Conservation (phyloP, 2,329 filamentous ascomycete species). For the Aspergillus brunneoviolaceus region DNA sequence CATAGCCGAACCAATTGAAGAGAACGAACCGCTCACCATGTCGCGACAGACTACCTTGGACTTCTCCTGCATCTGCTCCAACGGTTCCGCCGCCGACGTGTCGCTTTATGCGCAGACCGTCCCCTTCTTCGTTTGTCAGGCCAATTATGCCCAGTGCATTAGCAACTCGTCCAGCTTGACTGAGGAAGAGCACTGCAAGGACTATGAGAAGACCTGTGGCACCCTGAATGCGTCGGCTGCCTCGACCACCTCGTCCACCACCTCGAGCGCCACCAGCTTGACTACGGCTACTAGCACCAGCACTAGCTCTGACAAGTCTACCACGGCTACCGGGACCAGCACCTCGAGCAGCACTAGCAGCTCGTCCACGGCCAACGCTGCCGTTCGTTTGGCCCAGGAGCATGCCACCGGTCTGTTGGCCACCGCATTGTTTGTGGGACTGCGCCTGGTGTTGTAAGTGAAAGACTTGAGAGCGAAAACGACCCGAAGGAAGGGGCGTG, state of each 20-base stretch:
- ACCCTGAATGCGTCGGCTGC: slow-evolving; percentile 45
- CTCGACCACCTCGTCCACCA: slow-evolving; percentile 28
- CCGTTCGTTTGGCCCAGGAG: slow-evolving; percentile 48
- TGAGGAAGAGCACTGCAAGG: slow-evolving; percentile 49
- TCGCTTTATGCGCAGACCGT: slow-evolving; percentile 58
- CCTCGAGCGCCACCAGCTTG: slow-evolving; percentile 9
- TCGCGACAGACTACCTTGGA: slow-evolving; percentile 47
- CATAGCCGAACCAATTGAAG: background rate
- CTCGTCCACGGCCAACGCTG: slow-evolving; percentile 38
- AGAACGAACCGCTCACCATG: background rate
- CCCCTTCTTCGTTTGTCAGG: slow-evolving; percentile 60
- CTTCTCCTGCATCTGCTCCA: slow-evolving; percentile 59
- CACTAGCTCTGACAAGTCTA: slow-evolving; percentile 19
- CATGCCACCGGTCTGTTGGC: slow-evolving; percentile 55
- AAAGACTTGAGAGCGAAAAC: background rate
- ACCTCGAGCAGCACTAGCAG: slow-evolving; percentile 24
- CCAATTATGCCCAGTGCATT: slow-evolving; percentile 52
- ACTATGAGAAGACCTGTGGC: slow-evolving; percentile 52
- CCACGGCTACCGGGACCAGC: slow-evolving; percentile 34
- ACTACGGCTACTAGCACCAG: slow-evolving; percentile 20
- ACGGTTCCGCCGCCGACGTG: slow-evolving; percentile 57
- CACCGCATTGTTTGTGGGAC: slow-evolving; percentile 55
- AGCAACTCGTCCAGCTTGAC: slow-evolving; percentile 42
- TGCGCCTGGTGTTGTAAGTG: slow-evolving; percentile 57
- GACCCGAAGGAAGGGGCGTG: background rate